A percentile compares a stretch with the other conserved stretches of the same genome.
These are phyloP conservation scores for Fusarium annulatum DNA, from an alignment of 2,329 filamentous ascomycete species.

Conservation along the genomic window DNA sequence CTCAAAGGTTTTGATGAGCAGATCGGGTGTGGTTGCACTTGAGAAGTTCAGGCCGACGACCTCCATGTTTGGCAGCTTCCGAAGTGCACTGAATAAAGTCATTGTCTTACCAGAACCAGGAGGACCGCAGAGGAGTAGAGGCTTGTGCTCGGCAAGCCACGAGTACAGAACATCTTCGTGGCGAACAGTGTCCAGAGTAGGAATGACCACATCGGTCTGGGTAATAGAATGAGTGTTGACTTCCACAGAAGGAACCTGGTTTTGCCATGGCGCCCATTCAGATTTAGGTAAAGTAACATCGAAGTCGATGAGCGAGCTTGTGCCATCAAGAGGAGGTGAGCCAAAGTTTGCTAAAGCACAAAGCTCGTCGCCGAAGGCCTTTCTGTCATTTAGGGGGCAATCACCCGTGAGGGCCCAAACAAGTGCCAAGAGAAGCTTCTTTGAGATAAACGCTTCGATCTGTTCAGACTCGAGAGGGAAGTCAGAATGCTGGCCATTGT, in stretches of 20 bases:
- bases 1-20: conserved; percentile 98
- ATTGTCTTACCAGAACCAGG: conserved; percentile 99
- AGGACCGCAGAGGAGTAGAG: conserved; percentile 93
- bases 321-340: conserved; percentile 80
- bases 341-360: conserved; percentile 87
- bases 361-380: conserved; percentile 87
- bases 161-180: conserved; percentile 99
- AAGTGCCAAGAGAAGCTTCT: conserved; percentile 91
- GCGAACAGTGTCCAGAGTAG: conserved; percentile 94
- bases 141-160: conserved; percentile 98
- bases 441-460: conserved; percentile 87
- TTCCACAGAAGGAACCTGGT: conserved; percentile 91
- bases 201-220: conserved; percentile 98
- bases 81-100: conserved; percentile 97
- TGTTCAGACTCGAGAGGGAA: conserved; percentile 93
- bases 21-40: conserved; percentile 95
- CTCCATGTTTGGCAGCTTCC: conserved; percentile 98
- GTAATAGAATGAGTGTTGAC: conserved; percentile 98
- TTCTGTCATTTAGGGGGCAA: conserved; percentile 88
- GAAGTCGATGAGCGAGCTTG: conserved; percentile 92
- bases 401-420: conserved; percentile 98
- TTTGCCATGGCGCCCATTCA: conserved; percentile 94
- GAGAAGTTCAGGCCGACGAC: conserved; percentile 99
- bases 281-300: conserved; percentile 88
- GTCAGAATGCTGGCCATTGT: conserved; percentile 93